These are phyloP conservation scores for Saccharomycopsis sp. DNA, from an alignment of 805 yeast genomes.

Conservation along the genomic window DNA sequence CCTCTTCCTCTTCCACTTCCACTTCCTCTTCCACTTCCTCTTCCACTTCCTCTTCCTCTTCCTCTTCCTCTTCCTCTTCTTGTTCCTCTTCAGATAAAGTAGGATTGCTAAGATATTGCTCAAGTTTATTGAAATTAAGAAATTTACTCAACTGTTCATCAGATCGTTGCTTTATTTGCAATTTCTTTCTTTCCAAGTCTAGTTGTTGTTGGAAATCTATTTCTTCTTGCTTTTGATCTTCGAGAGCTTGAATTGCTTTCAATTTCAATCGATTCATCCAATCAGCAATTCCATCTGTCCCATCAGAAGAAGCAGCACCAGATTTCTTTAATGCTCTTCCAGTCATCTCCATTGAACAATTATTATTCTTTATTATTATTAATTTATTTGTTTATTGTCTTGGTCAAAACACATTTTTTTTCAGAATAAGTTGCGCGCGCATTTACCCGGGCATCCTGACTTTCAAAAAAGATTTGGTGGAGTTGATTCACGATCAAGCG, in stretches of 20 bases:
- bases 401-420: too few species aligned
- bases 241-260: conserved; percentile 29
- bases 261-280: conserved; percentile 33
- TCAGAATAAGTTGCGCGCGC: too few species aligned
- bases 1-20: conserved; percentile 2
- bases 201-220: conserved; percentile 31
- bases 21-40: conserved; percentile 2
- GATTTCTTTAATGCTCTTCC: too few species aligned
- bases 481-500: too few species aligned
- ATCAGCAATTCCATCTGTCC: conserved; percentile 23
- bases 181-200: conserved; percentile 26
- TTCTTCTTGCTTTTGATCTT: conserved; percentile 32
- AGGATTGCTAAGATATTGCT: neutral
- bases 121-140: conserved; percentile 12
- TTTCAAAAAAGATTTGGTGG: too few species aligned
- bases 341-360: neutral
- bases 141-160: conserved; percentile 9
- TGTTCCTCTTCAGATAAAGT: neutral
- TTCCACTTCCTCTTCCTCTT: neutral
- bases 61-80: neutral
- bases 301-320: neutral
- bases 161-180: conserved; percentile 24
- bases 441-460: too few species aligned
- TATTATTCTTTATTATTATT: too few species aligned
- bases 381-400: too few species aligned